These are phyloP conservation scores for Cyberlindnera bimundalis DNA, from an alignment of 805 yeast species.

Conservation along the genomic window DNA sequence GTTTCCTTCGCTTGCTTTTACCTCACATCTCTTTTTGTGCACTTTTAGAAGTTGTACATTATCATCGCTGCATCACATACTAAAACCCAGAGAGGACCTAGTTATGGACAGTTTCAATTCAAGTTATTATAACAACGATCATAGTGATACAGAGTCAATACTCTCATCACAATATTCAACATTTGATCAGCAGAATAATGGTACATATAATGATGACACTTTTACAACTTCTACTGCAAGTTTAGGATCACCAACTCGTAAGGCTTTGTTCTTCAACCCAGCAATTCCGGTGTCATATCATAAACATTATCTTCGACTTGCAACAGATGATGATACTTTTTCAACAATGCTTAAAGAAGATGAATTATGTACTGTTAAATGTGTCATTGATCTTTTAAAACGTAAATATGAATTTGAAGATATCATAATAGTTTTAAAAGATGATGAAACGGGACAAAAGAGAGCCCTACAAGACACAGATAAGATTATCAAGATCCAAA, in stretches of 20 bases:
- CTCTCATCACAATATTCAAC: conserved; percentile 5
- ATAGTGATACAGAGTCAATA: conserved; percentile 4
- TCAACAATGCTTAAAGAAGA: conserved; percentile 14
- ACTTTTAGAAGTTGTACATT: too few relatives aligned
- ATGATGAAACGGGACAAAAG: conserved; percentile 7
- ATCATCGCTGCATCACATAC: too few relatives aligned
- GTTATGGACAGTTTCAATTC: not conserved
- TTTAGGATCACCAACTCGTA: conserved; percentile 2
- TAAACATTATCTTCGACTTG: conserved; percentile 6
- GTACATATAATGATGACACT: conserved; percentile 5
- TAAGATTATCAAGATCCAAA: conserved; percentile 15
- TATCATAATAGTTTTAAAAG: conserved; percentile 9
- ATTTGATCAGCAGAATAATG: conserved; percentile 7
- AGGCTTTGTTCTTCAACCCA: conserved; percentile 13
- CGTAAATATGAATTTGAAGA: conserved; percentile 12
- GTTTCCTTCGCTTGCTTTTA: too few relatives aligned
- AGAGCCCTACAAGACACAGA: conserved; percentile 14
- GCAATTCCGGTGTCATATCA: conserved; percentile 6
- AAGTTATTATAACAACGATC: not conserved
- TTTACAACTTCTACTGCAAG: conserved; percentile 6
- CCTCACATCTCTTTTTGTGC: too few relatives aligned
- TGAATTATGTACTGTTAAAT: conserved; percentile 13
- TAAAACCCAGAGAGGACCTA: too few relatives aligned
- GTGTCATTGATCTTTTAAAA: conserved; percentile 7
- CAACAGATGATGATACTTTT: conserved; percentile 10